Evolutionary conservation across 2,329 filamentous ascomycete species (phyloP).

Genomic region (Aspergillus niger): DNA sequence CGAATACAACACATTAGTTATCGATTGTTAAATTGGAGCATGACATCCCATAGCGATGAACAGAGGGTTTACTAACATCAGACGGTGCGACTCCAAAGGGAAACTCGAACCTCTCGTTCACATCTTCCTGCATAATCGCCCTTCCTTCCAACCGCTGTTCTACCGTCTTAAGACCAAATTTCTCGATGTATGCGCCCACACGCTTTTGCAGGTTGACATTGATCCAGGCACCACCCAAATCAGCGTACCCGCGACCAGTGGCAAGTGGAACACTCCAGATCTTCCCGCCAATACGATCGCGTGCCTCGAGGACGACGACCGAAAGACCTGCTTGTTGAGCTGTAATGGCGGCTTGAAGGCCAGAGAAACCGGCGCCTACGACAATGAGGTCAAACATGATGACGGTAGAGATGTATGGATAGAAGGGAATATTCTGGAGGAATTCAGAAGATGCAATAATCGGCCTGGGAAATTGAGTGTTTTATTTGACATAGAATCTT

Average conservation of each 20-base stretch:
- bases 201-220: constrained; percentile 51
- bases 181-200: constrained; percentile 31
- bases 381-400: constrained; percentile 30
- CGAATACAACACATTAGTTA: no score
- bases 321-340: constrained; percentile 35
- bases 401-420: no score
- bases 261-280: constrained; percentile 37
- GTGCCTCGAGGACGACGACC: constrained; percentile 43
- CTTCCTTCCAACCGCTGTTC: constrained; percentile 34
- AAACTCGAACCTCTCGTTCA: constrained; percentile 23
- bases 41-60: no score
- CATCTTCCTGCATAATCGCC: constrained; percentile 32
- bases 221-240: constrained; percentile 62
- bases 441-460: no score
- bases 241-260: constrained; percentile 34
- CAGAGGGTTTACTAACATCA: no score
- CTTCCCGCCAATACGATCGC: constrained; percentile 49
- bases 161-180: constrained; percentile 33
- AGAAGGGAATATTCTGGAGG: no score
- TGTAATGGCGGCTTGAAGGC: constrained; percentile 39
- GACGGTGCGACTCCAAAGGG: constrained; percentile 35
- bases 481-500: no score
- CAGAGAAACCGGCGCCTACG: constrained; percentile 42
- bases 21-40: background rate
- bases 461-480: no score